Percentiles rank a stretch among this genome's conserved stretches.
Conservation (phyloP, 1,284 basidiomycete species). For the Neonothopanus nambi region DNA sequence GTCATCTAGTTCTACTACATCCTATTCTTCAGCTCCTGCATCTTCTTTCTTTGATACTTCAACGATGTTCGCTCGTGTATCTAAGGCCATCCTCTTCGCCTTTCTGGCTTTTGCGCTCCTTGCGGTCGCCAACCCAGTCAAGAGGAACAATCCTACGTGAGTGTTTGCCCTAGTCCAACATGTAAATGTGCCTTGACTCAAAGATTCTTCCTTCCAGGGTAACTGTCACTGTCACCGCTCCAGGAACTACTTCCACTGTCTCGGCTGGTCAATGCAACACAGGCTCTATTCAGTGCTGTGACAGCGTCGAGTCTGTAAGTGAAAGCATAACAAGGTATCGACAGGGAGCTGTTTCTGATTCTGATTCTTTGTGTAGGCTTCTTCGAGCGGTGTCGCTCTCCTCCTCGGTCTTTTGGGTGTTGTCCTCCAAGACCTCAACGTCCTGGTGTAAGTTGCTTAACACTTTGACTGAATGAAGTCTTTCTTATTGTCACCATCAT, state of each 20-base stretch:
- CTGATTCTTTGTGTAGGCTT: slow-evolving; percentile 9
- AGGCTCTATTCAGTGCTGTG: slow-evolving; percentile 26
- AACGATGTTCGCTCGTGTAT: slow-evolving; percentile 29
- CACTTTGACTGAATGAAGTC: no score
- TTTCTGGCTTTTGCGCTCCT: slow-evolving; percentile 26
- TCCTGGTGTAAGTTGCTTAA: slow-evolving; percentile 12
- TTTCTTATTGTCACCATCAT: slow-evolving; percentile 16
- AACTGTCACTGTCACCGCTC: slow-evolving; percentile 21
- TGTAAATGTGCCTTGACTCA: slow-evolving; percentile 5
- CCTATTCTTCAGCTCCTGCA: not conserved
- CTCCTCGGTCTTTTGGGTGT: slow-evolving; percentile 28
- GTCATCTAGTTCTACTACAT: slow-evolving; percentile 19
- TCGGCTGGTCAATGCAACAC: slow-evolving; percentile 21
- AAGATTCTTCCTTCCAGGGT: slow-evolving; percentile 7
- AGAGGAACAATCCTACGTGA: not conserved
- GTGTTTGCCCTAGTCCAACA: slow-evolving; percentile 9
- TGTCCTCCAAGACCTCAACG: slow-evolving; percentile 16
- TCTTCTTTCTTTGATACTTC: slow-evolving; percentile 5
- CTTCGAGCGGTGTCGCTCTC: slow-evolving; percentile 1
- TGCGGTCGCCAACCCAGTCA: slow-evolving; percentile 21
- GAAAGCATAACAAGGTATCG: not conserved
- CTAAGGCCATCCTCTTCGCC: slow-evolving; percentile 22
- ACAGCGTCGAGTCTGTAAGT: slow-evolving; percentile 19
- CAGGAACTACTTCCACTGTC: slow-evolving; percentile 19
- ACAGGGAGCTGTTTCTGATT: not conserved